phyloP scores from a whole-genome alignment of 441 rosid species.

The Euphorbia celastroides region DNA sequence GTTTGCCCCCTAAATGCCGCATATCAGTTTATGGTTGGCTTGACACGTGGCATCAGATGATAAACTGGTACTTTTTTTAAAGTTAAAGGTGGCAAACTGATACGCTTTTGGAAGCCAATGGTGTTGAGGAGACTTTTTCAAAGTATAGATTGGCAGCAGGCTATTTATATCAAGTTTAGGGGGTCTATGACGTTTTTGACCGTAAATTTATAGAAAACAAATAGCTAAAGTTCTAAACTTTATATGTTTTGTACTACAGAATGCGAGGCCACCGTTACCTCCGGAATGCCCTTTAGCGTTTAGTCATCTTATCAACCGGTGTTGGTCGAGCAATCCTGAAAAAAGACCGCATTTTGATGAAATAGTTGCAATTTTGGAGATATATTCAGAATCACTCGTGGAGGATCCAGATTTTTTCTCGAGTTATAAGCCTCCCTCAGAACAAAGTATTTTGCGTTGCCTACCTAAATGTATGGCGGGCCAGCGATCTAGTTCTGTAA shows the following conservation, averaged over 20 bases:
- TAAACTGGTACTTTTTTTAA: too few relatives aligned
- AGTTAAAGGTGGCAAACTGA: too few relatives aligned
- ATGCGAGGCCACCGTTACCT: slow-evolving; percentile 69
- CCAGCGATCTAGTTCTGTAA: slow-evolving; percentile 17
- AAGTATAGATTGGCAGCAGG: too few relatives aligned
- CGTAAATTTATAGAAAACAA: too few relatives aligned
- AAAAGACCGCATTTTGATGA: slow-evolving; percentile 57
- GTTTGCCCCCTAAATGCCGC: too few relatives aligned
- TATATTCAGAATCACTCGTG: slow-evolving; percentile 41
- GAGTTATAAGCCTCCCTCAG: slow-evolving; percentile 29
- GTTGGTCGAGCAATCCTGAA: slow-evolving; percentile 62
- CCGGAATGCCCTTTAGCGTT: slow-evolving; percentile 48
- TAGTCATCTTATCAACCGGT: slow-evolving; percentile 45
- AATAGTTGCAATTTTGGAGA: slow-evolving; percentile 52
- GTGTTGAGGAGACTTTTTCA: too few relatives aligned
- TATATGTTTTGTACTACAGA: slow-evolving; percentile 36
- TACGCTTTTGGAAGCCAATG: too few relatives aligned
- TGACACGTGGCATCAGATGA: too few relatives aligned
- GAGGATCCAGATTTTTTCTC: slow-evolving; percentile 51
- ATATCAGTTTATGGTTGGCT: too few relatives aligned
- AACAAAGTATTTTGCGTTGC: slow-evolving; percentile 30
- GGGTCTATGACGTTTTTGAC: too few relatives aligned
- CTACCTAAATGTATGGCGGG: slow-evolving; percentile 32
- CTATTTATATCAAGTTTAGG: too few relatives aligned
- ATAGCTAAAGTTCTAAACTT: neutral